Evolutionary conservation across 1,284 basidiomycete species (phyloP).

Genomic region (Polyporus tsugae): DNA sequence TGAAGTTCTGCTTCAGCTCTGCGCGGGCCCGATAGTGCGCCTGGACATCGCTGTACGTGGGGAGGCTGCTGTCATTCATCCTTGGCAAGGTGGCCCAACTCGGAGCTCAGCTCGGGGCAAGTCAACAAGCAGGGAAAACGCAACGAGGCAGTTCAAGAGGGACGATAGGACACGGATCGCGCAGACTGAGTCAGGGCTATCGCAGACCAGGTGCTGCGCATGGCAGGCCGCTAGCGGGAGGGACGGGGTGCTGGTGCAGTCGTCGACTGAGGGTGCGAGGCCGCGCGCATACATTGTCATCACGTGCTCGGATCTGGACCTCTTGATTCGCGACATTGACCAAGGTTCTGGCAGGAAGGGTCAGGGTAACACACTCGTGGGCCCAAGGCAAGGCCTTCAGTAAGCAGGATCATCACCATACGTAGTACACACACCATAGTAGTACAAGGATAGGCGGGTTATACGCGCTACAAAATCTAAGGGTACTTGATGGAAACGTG

Average conservation of each 20-base stretch:
- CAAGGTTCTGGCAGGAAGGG: too few species aligned
- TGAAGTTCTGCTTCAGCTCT: constrained; percentile 36
- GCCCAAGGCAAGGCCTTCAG: not conserved
- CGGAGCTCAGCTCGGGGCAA: too few species aligned
- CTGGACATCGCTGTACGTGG: constrained; percentile 30
- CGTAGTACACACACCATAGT: not conserved
- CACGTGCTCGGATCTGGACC: not conserved
- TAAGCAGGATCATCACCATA: not conserved
- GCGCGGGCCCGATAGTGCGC: constrained; percentile 27
- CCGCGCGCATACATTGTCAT: not conserved
- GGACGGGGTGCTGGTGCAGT: too few species aligned
- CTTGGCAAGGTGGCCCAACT: not conserved
- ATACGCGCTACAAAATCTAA: constrained; percentile 3
- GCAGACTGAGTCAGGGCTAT: not conserved
- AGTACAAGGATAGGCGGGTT: not conserved
- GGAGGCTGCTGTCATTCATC: constrained; percentile 21
- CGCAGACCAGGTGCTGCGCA: constrained; percentile 1
- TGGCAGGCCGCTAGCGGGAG: not conserved
- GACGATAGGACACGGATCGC: not conserved
- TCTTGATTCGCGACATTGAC: not conserved
- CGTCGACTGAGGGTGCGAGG: not conserved
- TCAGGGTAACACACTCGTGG: too few species aligned
- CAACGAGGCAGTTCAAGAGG: not conserved
- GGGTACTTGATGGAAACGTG: too few species aligned
- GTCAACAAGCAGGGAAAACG: not conserved